Evolutionary conservation across 345 rosid genomes (phyloP).

Genomic region (Gossypium raimondii): DNA sequence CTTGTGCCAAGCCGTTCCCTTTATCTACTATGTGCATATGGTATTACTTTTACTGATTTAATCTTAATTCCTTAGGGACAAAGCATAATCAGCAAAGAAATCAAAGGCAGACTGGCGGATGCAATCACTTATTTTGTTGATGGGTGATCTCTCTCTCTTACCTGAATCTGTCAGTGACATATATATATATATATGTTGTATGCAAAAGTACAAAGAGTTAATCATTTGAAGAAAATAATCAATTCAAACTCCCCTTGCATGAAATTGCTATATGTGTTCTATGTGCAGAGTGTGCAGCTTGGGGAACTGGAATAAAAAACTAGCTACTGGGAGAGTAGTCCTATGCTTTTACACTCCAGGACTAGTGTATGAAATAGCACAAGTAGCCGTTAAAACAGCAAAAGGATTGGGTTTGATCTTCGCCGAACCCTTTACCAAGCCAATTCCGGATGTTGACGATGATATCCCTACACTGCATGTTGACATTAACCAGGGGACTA

Average conservation of each 20-base stretch:
- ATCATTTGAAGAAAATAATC: not conserved
- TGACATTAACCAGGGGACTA: constrained; percentile 50
- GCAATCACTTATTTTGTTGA: constrained; percentile 39
- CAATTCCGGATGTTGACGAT: constrained; percentile 45
- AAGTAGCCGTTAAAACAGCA: constrained; percentile 45
- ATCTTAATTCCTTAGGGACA: constrained; percentile 40
- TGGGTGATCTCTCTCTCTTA: constrained; percentile 34
- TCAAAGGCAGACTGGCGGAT: constrained; percentile 37
- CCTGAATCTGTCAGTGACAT: not conserved
- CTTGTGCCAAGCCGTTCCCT: not conserved
- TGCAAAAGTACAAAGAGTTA: not conserved
- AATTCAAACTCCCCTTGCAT: not conserved
- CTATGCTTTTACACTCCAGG: constrained; percentile 58
- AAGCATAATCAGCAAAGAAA: constrained; percentile 45
- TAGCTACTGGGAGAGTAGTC: constrained; percentile 41
- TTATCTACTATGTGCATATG: not conserved
- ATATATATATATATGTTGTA: not conserved
- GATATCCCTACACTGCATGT: constrained; percentile 49
- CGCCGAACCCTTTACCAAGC: constrained; percentile 47
- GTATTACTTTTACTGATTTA: not conserved
- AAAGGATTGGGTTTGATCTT: constrained; percentile 49
- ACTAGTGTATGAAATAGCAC: constrained; percentile 38
- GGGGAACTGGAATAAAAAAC: constrained; percentile 33
- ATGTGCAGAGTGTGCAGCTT: constrained; percentile 36
- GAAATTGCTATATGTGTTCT: not conserved